These are phyloP conservation scores for Nannizzia gypsea DNA, from an alignment of 2,329 filamentous ascomycete genomes.

Conservation along the genomic window DNA sequence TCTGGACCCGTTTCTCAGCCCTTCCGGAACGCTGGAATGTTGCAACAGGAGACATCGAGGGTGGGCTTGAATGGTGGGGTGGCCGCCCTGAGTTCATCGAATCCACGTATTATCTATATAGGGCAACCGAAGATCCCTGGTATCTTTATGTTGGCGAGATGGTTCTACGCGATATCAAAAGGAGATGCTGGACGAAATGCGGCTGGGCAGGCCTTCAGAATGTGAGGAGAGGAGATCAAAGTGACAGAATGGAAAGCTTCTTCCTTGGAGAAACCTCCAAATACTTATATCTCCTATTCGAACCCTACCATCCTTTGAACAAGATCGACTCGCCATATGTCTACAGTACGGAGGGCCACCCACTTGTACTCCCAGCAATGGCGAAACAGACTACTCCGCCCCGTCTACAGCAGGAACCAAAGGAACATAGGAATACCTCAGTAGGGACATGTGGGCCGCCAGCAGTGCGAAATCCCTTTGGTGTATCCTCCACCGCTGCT, in stretches of 20 bases:
- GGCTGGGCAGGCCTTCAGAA: slow-evolving; percentile 87
- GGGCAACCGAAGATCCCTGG: slow-evolving; percentile 88
- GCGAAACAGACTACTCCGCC: slow-evolving; percentile 7
- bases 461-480: slow-evolving; percentile 49
- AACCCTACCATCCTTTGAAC: slow-evolving; percentile 75
- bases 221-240: slow-evolving; percentile 70
- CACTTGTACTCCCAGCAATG: slow-evolving; percentile 61
- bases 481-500: slow-evolving; percentile 66
- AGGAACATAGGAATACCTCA: slow-evolving; percentile 9
- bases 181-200: slow-evolving; percentile 78
- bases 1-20: slow-evolving; percentile 92
- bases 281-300: slow-evolving; percentile 87
- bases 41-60: slow-evolving; percentile 69
- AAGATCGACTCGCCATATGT: slow-evolving; percentile 76
- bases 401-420: slow-evolving; percentile 15
- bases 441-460: slow-evolving; percentile 55
- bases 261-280: slow-evolving; percentile 94
- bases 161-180: slow-evolving; percentile 76
- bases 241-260: slow-evolving; percentile 97
- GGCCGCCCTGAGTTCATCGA: slow-evolving; percentile 94
- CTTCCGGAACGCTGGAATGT: slow-evolving; percentile 92
- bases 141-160: slow-evolving; percentile 94
- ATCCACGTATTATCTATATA: slow-evolving; percentile 91
- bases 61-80: slow-evolving; percentile 85
- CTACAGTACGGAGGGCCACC: slow-evolving; percentile 93